These are phyloP conservation scores for Setaria italica DNA, from an alignment of 202 grass and related monocot species.

Conservation along the genomic window DNA sequence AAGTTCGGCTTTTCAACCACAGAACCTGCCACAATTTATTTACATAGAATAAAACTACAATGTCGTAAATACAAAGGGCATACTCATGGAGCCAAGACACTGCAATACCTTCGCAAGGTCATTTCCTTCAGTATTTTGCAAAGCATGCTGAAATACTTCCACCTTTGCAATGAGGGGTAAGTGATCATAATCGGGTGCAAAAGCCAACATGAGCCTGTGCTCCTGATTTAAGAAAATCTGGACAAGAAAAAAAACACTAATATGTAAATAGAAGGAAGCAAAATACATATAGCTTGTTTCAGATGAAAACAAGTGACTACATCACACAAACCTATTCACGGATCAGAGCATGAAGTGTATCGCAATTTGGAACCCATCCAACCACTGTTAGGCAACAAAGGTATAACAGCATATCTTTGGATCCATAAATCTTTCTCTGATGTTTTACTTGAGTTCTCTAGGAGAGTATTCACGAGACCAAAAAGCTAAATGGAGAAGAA, in stretches of 20 bases:
- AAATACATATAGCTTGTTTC: slow-evolving; percentile 9
- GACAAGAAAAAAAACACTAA: slow-evolving; percentile 46
- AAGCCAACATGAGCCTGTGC: slow-evolving; percentile 90
- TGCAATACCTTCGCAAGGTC: slow-evolving; percentile 88
- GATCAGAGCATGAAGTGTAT: slow-evolving; percentile 92
- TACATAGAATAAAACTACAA: slow-evolving; percentile 30
- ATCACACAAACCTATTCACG: slow-evolving; percentile 88
- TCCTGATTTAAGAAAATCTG: slow-evolving; percentile 99
- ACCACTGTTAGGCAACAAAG: slow-evolving; percentile 94
- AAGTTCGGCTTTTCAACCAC: slow-evolving; percentile 95
- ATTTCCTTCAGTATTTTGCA: slow-evolving; percentile 89
- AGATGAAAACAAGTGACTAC: slow-evolving; percentile 9
- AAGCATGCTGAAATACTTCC: slow-evolving; percentile 97
- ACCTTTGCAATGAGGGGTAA: slow-evolving; percentile 94
- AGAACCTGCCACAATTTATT: slow-evolving; percentile 72
- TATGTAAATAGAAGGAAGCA: slow-evolving; percentile 15
- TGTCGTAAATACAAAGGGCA: slow-evolving; percentile 32
- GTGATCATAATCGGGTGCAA: slow-evolving; percentile 97
- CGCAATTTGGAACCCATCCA: slow-evolving; percentile 96
- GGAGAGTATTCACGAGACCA: slow-evolving; percentile 95
- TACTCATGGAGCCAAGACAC: slow-evolving; percentile 22
- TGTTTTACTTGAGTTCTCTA: slow-evolving; percentile 91
- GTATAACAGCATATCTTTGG: slow-evolving; percentile 98
- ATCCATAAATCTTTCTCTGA: slow-evolving; percentile 96
- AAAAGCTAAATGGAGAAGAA: slow-evolving; percentile 69